A percentile compares a stretch with the other conserved stretches of the same genome.
phyloP scores from a whole-genome alignment of 345 rosid genomes.

The Eucalyptus erythrocorys region DNA sequence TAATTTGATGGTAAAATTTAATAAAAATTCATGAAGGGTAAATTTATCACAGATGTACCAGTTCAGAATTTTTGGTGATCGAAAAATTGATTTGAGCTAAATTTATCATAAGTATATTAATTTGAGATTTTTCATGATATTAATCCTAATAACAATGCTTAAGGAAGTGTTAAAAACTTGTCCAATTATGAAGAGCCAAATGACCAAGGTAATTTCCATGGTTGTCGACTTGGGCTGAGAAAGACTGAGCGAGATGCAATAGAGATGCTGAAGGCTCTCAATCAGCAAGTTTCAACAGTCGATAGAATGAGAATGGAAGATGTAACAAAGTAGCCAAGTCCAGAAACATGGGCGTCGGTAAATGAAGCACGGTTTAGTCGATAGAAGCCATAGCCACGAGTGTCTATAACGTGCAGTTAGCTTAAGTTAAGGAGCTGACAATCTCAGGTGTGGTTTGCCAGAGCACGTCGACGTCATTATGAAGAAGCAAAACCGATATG shows the following conservation, averaged over 20 bases:
- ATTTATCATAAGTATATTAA: accelerated
- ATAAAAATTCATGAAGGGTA: accelerated
- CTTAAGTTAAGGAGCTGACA: accelerated
- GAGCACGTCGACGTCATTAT: neutral
- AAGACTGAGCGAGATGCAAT: neutral
- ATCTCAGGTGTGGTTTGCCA: neutral
- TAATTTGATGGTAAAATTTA: accelerated
- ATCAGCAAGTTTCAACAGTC: accelerated
- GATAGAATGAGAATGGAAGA: neutral
- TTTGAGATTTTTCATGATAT: accelerated
- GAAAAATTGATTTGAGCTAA: accelerated
- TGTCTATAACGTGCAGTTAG: neutral
- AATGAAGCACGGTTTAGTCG: neutral
- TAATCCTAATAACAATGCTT: no score
- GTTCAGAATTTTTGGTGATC: accelerated
- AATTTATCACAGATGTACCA: accelerated
- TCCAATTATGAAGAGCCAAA: neutral
- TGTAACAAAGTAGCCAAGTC: neutral
- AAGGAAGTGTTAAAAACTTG: neutral
- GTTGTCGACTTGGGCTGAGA: neutral
- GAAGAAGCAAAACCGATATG: neutral
- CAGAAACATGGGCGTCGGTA: neutral
- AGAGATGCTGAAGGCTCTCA: neutral
- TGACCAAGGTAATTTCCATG: neutral
- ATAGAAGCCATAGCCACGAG: accelerated